Evolutionary conservation across 1,284 basidiomycete genomes (phyloP).

Genomic region (Cutaneotrichosporon sp.): DNA sequence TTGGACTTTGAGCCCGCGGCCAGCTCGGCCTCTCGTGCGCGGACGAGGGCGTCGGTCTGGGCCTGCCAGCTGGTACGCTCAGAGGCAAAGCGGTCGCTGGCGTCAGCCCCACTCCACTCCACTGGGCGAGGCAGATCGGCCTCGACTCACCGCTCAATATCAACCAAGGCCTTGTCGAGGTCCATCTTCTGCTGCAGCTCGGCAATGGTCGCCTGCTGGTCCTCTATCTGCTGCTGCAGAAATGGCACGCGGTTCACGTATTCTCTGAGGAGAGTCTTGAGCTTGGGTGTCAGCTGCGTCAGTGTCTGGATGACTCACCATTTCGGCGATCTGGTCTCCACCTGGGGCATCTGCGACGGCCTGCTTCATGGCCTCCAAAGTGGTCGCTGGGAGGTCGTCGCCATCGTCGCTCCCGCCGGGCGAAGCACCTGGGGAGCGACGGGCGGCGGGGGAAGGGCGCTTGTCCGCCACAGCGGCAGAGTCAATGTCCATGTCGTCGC

Average conservation of each 20-base stretch:
- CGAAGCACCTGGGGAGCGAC: neutral
- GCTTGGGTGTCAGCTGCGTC: slow-evolving; percentile 22
- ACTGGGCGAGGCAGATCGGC: neutral
- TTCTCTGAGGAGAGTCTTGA: slow-evolving; percentile 34
- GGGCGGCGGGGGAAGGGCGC: neutral
- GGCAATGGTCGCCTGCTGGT: slow-evolving; percentile 45
- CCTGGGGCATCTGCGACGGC: neutral
- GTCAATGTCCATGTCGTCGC: neutral
- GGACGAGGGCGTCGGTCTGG: slow-evolving; percentile 39
- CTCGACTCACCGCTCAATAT: slow-evolving; percentile 41
- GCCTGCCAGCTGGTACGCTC: slow-evolving; percentile 45
- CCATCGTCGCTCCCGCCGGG: neutral
- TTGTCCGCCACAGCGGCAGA: neutral
- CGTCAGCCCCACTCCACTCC: neutral
- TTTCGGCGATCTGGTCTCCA: slow-evolving; percentile 26
- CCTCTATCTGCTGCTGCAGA: slow-evolving; percentile 36
- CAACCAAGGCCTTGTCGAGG: slow-evolving; percentile 32
- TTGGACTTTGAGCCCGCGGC: slow-evolving; percentile 36
- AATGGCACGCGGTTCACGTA: slow-evolving; percentile 35
- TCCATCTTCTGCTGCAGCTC: slow-evolving; percentile 43
- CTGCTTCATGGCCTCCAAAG: neutral
- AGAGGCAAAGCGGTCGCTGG: slow-evolving; percentile 38
- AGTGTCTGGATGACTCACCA: slow-evolving; percentile 29
- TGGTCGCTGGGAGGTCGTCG: neutral
- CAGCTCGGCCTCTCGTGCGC: slow-evolving; percentile 36